Evolutionary conservation across 129 eudicot species (phyloP).

Genomic region (Dittrichia graveolens): DNA sequence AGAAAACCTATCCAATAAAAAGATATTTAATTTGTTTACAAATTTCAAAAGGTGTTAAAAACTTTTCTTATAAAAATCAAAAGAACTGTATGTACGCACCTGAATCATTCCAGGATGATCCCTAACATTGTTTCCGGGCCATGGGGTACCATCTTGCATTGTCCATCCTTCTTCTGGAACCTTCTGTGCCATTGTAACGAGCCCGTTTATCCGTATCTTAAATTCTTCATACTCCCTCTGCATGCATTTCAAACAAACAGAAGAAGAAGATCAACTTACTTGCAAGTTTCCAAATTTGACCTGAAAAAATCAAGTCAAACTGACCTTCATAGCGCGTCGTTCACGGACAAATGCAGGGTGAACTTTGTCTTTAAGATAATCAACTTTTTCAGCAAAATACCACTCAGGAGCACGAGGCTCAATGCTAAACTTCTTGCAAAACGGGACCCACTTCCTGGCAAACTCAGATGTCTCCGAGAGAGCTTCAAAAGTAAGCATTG

Average conservation of each 20-base stretch:
- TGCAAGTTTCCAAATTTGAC: neutral
- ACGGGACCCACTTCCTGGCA: slow-evolving; percentile 87
- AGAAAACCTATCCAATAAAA: slow-evolving; percentile 45
- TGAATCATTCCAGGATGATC: slow-evolving; percentile 92
- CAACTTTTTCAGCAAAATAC: slow-evolving; percentile 75
- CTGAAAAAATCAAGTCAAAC: neutral
- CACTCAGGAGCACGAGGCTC: slow-evolving; percentile 91
- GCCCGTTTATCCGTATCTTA: slow-evolving; percentile 67
- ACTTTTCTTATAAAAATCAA: too few relatives aligned
- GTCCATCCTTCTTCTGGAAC: slow-evolving; percentile 93
- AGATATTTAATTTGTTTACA: neutral
- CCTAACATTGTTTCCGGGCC: slow-evolving; percentile 82
- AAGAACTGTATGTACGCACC: slow-evolving; percentile 30
- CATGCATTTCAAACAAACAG: slow-evolving; percentile 21
- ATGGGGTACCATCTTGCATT: slow-evolving; percentile 84
- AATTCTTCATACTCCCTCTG: slow-evolving; percentile 85
- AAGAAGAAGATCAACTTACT: neutral
- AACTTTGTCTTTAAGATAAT: slow-evolving; percentile 71
- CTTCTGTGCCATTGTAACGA: slow-evolving; percentile 73
- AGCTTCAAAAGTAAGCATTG: slow-evolving; percentile 90
- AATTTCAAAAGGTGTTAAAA: neutral
- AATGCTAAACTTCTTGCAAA: slow-evolving; percentile 71
- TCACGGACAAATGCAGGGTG: slow-evolving; percentile 81
- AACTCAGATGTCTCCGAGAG: slow-evolving; percentile 82
- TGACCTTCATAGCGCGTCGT: slow-evolving; percentile 88